Evolutionary conservation across 2,329 filamentous ascomycete species (phyloP).

Genomic region (Neodidymelliopsis sp.): DNA sequence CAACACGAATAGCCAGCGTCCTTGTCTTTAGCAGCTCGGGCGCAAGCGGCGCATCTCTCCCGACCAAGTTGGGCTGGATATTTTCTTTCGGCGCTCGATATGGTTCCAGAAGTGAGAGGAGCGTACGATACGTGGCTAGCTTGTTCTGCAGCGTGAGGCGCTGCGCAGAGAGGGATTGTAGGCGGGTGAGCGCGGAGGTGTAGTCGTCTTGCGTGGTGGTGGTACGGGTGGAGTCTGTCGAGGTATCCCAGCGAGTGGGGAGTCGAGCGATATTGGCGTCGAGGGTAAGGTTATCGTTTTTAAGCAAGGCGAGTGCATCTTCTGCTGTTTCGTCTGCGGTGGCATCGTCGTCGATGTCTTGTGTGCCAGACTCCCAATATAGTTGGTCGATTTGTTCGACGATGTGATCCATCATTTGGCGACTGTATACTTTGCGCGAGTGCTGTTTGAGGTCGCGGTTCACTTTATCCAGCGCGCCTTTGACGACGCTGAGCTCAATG

Average conservation of each 20-base stretch:
- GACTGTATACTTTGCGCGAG: slow-evolving; percentile 69
- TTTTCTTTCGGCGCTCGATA: slow-evolving; percentile 56
- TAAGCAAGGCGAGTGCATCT: slow-evolving; percentile 44
- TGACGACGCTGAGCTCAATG: slow-evolving; percentile 56
- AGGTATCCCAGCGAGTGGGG: slow-evolving; percentile 38
- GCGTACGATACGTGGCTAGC: slow-evolving; percentile 57
- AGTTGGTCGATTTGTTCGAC: slow-evolving; percentile 75
- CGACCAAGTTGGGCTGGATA: slow-evolving; percentile 72
- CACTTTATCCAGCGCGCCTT: slow-evolving; percentile 63
- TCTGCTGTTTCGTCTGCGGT: slow-evolving; percentile 49
- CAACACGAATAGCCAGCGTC: slow-evolving; percentile 57
- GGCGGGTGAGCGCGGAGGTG: slow-evolving; percentile 51
- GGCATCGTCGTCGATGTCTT: slow-evolving; percentile 33
- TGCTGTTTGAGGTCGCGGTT: slow-evolving; percentile 72
- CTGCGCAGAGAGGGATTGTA: slow-evolving; percentile 57
- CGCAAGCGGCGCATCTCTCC: slow-evolving; percentile 70
- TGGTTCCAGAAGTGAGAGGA: slow-evolving; percentile 62
- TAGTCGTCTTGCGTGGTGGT: slow-evolving; percentile 39
- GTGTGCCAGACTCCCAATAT: slow-evolving; percentile 62
- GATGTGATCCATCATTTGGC: slow-evolving; percentile 73
- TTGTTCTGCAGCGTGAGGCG: slow-evolving; percentile 58
- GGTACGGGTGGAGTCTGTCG: slow-evolving; percentile 22
- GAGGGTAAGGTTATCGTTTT: slow-evolving; percentile 41
- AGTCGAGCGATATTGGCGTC: slow-evolving; percentile 46
- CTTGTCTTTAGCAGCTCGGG: slow-evolving; percentile 72